phyloP scores from a whole-genome alignment of 2,329 filamentous ascomycete species.

The Periconia sp. region DNA sequence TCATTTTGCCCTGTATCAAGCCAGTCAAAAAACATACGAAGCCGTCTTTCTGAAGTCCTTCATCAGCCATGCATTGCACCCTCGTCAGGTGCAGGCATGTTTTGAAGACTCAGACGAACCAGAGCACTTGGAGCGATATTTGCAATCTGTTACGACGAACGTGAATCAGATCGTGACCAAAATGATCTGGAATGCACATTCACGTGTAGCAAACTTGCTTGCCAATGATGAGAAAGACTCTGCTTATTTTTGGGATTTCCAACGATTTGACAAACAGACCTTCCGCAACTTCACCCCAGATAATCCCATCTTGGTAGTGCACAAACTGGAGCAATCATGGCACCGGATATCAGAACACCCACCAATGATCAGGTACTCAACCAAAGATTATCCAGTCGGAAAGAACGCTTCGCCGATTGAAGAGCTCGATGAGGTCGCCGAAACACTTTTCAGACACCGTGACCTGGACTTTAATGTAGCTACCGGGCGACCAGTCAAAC shows the following conservation, averaged over 20 bases:
- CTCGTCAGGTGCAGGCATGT: slow-evolving; percentile 14
- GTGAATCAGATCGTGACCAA: slow-evolving; percentile 20
- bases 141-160: slow-evolving; percentile 17
- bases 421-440: slow-evolving; percentile 18
- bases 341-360: slow-evolving; percentile 11
- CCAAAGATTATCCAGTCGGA: slow-evolving; percentile 18
- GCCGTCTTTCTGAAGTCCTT: slow-evolving; percentile 24
- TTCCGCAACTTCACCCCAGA: slow-evolving; percentile 18
- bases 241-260: slow-evolving; percentile 21
- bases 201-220: slow-evolving; percentile 19
- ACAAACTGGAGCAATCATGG: slow-evolving; percentile 24
- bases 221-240: slow-evolving; percentile 17
- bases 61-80: slow-evolving; percentile 20
- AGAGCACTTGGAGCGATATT: slow-evolving; percentile 13
- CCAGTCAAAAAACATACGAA: slow-evolving; percentile 29
- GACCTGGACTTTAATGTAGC: slow-evolving; percentile 3
- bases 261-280: slow-evolving; percentile 9
- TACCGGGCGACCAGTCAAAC: slow-evolving; percentile 10
- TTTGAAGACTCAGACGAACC: slow-evolving; percentile 1
- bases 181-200: slow-evolving; percentile 27
- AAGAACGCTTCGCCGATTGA: slow-evolving; percentile 12
- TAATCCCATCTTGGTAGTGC: slow-evolving; percentile 7
- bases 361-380: slow-evolving; percentile 21
- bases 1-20: slow-evolving; percentile 27
- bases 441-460: slow-evolving; percentile 7